phyloP scores from a whole-genome alignment of 768 basidiomycete species.

The Boletellus ananiceps region DNA sequence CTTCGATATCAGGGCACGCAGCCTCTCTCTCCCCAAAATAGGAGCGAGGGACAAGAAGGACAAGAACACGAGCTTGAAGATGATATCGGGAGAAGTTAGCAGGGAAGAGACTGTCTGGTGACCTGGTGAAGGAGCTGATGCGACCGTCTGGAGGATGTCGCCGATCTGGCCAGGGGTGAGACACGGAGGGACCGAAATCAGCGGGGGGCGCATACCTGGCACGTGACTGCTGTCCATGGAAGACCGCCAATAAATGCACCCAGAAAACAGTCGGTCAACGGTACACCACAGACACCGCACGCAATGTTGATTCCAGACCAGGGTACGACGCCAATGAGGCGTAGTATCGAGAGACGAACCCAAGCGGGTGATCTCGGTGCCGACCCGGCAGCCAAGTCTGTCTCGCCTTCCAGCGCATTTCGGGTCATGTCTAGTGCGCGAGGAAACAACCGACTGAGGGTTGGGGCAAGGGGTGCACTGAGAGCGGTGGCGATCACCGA shows the following conservation, averaged over 20 bases:
- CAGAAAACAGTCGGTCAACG: slow-evolving; percentile 66
- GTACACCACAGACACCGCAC: slow-evolving; percentile 86
- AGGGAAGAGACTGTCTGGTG: slow-evolving; percentile 80
- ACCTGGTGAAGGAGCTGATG: slow-evolving; percentile 62
- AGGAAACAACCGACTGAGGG: slow-evolving; percentile 78
- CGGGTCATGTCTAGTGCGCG: slow-evolving; percentile 83
- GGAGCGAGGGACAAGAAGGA: slow-evolving; percentile 85
- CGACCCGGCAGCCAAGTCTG: slow-evolving; percentile 39
- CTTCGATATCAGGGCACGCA: slow-evolving; percentile 52
- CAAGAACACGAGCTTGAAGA: slow-evolving; percentile 78
- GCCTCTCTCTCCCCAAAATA: slow-evolving; percentile 67
- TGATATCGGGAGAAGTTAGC: slow-evolving; percentile 77
- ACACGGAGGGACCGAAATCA: slow-evolving; percentile 13
- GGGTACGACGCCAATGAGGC: slow-evolving; percentile 89
- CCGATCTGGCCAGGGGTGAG: slow-evolving; percentile 54
- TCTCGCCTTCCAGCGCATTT: slow-evolving; percentile 67
- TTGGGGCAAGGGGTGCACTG: slow-evolving; percentile 78
- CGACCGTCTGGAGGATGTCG: slow-evolving; percentile 81
- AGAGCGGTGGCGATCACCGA: slow-evolving; percentile 79
- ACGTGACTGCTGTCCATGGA: slow-evolving; percentile 91
- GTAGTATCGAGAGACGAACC: slow-evolving; percentile 83
- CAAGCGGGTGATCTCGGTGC: slow-evolving; percentile 48
- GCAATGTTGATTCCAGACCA: slow-evolving; percentile 98
- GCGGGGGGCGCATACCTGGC: slow-evolving; percentile 53
- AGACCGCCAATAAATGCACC: slow-evolving; percentile 81